phyloP scores from a whole-genome alignment of 225 moss, liverwort and hornwort genomes.

The Thuidium tamariscinum region DNA sequence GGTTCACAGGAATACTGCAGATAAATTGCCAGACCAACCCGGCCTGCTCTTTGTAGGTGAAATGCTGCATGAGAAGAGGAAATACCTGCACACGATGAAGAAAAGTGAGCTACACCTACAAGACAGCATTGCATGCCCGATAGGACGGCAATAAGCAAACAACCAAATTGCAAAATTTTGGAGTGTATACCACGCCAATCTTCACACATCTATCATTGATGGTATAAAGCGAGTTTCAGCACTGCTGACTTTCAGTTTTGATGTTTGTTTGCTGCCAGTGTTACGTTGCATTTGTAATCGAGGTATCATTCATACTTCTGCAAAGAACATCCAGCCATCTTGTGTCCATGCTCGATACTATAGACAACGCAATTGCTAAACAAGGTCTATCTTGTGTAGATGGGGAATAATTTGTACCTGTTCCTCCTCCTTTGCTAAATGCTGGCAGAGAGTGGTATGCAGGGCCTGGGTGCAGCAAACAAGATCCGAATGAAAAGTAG shows the following conservation, averaged over 20 bases:
- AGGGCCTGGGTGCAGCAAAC: slow-evolving; percentile 86
- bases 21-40: slow-evolving; percentile 95
- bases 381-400: background rate
- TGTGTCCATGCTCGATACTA: background rate
- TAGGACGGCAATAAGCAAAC: background rate
- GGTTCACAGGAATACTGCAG: slow-evolving; percentile 96
- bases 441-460: slow-evolving; percentile 75
- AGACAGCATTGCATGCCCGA: background rate
- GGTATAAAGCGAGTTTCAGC: background rate
- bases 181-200: background rate
- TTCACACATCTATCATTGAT: background rate
- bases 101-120: background rate
- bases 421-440: slow-evolving; percentile 89
- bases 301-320: background rate
- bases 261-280: background rate
- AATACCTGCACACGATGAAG: slow-evolving; percentile 58
- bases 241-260: background rate
- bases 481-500: slow-evolving; percentile 72
- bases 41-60: slow-evolving; percentile 87
- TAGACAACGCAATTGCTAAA: background rate
- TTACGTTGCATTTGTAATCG: background rate
- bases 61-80: slow-evolving; percentile 81
- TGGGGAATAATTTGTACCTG: slow-evolving; percentile 32
- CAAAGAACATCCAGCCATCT: background rate
- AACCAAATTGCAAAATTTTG: background rate